phyloP scores from a whole-genome alignment of 164 flowering plant genomes.

The Tinospora cordifolia region DNA sequence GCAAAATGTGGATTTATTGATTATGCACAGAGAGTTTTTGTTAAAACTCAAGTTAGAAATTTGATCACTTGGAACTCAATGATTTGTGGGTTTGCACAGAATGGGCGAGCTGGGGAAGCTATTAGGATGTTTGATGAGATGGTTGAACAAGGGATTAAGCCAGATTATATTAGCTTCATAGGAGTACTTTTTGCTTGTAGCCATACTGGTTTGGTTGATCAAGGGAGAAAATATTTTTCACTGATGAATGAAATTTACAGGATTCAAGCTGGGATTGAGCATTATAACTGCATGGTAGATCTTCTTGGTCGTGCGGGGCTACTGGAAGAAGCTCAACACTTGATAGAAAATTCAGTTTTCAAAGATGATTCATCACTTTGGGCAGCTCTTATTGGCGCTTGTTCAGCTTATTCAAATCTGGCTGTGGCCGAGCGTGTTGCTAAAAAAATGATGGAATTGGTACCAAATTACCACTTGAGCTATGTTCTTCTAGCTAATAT shows the following conservation, averaged over 20 bases:
- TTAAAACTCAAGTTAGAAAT: constrained; percentile 38
- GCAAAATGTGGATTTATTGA: constrained; percentile 71
- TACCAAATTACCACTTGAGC: constrained; percentile 63
- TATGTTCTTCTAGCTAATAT: constrained; percentile 68
- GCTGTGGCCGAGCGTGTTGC: constrained; percentile 64
- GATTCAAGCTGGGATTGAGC: constrained; percentile 56
- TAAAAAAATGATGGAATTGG: constrained; percentile 59
- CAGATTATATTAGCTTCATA: constrained; percentile 66
- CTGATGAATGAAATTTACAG: constrained; percentile 46
- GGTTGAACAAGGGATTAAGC: constrained; percentile 46
- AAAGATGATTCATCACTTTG: constrained; percentile 51
- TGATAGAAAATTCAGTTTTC: constrained; percentile 44
- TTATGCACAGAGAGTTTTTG: constrained; percentile 48
- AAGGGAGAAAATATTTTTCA: constrained; percentile 51
- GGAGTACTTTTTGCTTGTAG: constrained; percentile 85
- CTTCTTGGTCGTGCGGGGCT: constrained; percentile 79
- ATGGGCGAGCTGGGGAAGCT: constrained; percentile 68
- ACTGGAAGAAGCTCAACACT: constrained; percentile 72
- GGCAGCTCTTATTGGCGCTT: constrained; percentile 80
- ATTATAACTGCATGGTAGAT: constrained; percentile 81
- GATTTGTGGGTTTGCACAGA: constrained; percentile 79
- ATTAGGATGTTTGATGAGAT: constrained; percentile 43
- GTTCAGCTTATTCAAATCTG: constrained; percentile 39
- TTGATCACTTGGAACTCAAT: constrained; percentile 82
- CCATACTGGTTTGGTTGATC: constrained; percentile 64